Conservation (phyloP, 2,329 filamentous ascomycete species). For the Bipolaris sorokiniana region DNA sequence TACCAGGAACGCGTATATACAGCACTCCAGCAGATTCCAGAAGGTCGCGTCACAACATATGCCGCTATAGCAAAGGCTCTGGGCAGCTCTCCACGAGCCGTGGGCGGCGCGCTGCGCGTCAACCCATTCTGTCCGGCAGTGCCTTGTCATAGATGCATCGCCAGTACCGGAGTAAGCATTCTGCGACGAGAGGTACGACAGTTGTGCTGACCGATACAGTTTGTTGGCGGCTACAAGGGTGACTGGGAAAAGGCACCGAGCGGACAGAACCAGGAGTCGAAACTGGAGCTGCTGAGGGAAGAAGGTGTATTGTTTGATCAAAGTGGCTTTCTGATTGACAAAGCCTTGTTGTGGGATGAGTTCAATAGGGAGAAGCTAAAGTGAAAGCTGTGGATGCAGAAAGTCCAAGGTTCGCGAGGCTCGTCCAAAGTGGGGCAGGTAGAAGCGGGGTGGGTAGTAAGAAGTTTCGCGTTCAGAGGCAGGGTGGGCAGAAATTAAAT, state of each 20-base stretch:
- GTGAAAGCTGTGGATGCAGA: slow-evolving; percentile 6
- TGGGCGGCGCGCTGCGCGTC: slow-evolving; percentile 75
- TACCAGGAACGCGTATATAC: slow-evolving; percentile 65
- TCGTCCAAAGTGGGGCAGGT: slow-evolving; percentile 24
- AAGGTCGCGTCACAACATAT: slow-evolving; percentile 79
- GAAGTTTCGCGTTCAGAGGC: slow-evolving; percentile 16
- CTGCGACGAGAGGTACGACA: neutral
- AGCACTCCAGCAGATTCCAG: slow-evolving; percentile 77
- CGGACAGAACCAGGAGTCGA: slow-evolving; percentile 68
- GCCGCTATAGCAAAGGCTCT: slow-evolving; percentile 72
- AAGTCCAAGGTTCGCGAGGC: slow-evolving; percentile 7
- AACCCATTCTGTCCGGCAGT: slow-evolving; percentile 86
- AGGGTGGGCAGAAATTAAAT: neutral
- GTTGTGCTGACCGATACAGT: slow-evolving; percentile 27
- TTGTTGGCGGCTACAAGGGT: slow-evolving; percentile 73
- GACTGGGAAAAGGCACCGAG: slow-evolving; percentile 67
- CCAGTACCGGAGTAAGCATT: slow-evolving; percentile 66
- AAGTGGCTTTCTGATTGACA: slow-evolving; percentile 64
- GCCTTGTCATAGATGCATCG: slow-evolving; percentile 82
- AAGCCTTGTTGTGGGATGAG: slow-evolving; percentile 52
- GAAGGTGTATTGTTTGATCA: slow-evolving; percentile 71
- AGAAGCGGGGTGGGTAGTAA: slow-evolving; percentile 23
- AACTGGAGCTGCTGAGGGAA: slow-evolving; percentile 64
- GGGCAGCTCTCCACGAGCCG: slow-evolving; percentile 73
- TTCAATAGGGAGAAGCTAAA: slow-evolving; percentile 45